phyloP scores from a whole-genome alignment of 768 basidiomycete genomes.

The Suillus sp. region DNA sequence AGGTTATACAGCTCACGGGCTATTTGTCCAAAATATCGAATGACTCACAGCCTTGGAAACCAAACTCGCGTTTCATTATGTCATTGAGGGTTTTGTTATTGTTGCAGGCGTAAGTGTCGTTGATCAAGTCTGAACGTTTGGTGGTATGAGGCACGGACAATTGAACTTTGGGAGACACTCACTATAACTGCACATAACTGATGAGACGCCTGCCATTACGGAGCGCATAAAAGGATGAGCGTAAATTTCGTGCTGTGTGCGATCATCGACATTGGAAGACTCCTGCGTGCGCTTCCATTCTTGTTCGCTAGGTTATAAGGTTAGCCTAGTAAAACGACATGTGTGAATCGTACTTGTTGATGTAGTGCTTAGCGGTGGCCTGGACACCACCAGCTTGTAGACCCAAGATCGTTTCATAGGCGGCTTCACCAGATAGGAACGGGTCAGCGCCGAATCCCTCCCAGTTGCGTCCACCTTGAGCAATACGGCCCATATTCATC shows the following conservation, averaged over 20 bases:
- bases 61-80: constrained; percentile 65
- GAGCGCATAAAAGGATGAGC: constrained; percentile 57
- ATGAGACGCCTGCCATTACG: constrained; percentile 64
- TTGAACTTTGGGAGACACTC: constrained; percentile 18
- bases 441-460: constrained; percentile 96
- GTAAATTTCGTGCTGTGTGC: constrained; percentile 58
- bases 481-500: constrained; percentile 86
- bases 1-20: background rate
- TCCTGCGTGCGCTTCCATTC: constrained; percentile 36
- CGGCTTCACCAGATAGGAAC: constrained; percentile 75
- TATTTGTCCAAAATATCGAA: background rate
- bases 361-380: constrained; percentile 83
- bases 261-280: constrained; percentile 43
- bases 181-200: constrained; percentile 71
- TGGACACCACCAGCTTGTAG: constrained; percentile 82
- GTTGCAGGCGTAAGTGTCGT: constrained; percentile 64
- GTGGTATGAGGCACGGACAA: constrained; percentile 12
- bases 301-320: constrained; percentile 33
- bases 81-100: constrained; percentile 60
- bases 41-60: constrained; percentile 60
- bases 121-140: constrained; percentile 49
- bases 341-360: constrained; percentile 58
- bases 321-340: background rate
- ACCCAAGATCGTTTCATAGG: constrained; percentile 80
- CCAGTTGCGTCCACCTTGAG: constrained; percentile 87